Percentiles rank a stretch among this genome's conserved stretches.
Conservation (phyloP, 2,329 filamentous ascomycete species). For the Pseudopyricularia cyperi region DNA sequence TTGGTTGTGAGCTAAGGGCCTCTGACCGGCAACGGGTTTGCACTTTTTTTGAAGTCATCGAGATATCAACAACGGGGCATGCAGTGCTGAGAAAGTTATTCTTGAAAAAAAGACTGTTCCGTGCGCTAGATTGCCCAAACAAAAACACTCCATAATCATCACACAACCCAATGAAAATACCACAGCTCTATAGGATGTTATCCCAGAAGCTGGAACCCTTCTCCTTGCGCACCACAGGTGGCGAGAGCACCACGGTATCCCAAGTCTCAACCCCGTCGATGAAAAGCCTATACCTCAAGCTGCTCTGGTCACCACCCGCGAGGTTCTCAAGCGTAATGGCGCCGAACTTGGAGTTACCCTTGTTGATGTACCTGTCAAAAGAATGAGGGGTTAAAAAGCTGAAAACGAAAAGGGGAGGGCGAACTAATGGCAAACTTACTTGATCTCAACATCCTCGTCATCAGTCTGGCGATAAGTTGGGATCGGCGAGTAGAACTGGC, state of each 20-base stretch:
- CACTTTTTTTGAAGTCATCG: no score
- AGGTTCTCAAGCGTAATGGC: constrained; percentile 64
- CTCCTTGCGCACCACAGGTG: constrained; percentile 21
- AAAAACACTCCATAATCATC: neutral
- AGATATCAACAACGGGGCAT: no score
- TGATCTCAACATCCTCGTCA: constrained; percentile 68
- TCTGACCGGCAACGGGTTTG: no score
- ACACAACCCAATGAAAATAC: neutral
- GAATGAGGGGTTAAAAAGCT: neutral
- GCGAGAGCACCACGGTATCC: constrained; percentile 45
- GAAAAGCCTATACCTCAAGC: constrained; percentile 69
- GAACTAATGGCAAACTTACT: constrained; percentile 43
- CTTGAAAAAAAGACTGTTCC: no score
- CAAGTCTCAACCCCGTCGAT: constrained; percentile 71
- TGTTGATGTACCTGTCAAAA: constrained; percentile 55
- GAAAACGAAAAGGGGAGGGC: neutral
- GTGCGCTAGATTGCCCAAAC: neutral
- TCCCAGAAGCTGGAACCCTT: constrained; percentile 33
- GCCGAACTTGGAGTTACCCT: constrained; percentile 82
- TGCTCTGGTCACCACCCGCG: constrained; percentile 51
- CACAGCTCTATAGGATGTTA: neutral
- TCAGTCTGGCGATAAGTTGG: constrained; percentile 74
- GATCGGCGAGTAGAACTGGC: constrained; percentile 84
- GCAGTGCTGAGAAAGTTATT: no score
- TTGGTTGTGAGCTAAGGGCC: no score